Percentiles rank a stretch among this genome's conserved stretches.
phyloP scores from a whole-genome alignment of 345 rosid genomes.

The Citrus cavaleriei region DNA sequence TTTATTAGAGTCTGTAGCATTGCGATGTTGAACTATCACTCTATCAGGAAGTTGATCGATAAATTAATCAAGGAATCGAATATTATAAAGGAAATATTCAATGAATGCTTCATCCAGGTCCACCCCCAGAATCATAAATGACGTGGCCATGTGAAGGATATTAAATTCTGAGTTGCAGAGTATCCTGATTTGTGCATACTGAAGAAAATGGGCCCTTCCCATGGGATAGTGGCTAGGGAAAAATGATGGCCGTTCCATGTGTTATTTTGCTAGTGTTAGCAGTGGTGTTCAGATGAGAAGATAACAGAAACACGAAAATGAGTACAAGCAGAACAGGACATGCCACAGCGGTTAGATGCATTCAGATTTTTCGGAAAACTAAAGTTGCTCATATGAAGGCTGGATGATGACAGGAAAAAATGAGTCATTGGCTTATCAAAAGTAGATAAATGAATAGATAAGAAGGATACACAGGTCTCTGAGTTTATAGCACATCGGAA shows the following conservation, averaged over 20 bases:
- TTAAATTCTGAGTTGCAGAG: constrained; percentile 32
- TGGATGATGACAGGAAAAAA: neutral
- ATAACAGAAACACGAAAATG: constrained; percentile 1
- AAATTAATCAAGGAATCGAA: neutral
- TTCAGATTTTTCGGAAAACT: constrained; percentile 3
- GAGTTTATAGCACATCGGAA: neutral
- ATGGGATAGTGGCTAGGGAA: constrained; percentile 22
- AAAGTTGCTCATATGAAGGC: neutral
- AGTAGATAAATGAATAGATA: neutral
- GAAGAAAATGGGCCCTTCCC: constrained; percentile 33
- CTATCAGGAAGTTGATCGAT: neutral
- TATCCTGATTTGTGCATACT: constrained; percentile 18
- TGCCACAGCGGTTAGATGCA: neutral
- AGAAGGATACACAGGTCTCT: neutral
- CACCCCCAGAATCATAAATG: constrained; percentile 5
- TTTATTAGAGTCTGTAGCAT: neutral
- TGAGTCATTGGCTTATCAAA: neutral
- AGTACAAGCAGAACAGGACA: constrained; percentile 17
- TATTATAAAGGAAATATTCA: neutral
- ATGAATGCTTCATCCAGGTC: neutral
- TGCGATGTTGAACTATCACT: neutral
- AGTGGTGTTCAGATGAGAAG: constrained; percentile 12
- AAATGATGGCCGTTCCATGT: constrained; percentile 35
- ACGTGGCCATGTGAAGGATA: constrained; percentile 41
- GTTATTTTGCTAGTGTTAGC: constrained; percentile 16